A percentile compares a stretch with the other conserved stretches of the same genome.
phyloP scores from a whole-genome alignment of 176 grass and related monocot genomes.

The Luzula sylvatica region DNA sequence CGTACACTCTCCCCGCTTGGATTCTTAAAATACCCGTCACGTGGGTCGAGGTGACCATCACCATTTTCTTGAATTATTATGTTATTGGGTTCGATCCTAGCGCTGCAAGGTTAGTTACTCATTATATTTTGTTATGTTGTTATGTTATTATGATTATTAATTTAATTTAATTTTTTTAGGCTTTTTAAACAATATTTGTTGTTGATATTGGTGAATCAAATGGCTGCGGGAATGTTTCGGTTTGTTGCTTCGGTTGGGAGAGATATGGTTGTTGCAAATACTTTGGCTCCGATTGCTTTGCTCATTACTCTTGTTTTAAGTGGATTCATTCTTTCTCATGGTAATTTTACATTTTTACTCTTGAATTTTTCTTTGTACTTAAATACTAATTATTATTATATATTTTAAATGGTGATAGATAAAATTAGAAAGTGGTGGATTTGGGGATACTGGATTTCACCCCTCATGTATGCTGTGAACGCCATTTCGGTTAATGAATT shows the following conservation, averaged over 20 bases:
- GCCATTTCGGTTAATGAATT: conserved; percentile 47
- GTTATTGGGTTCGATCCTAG: conserved; percentile 59
- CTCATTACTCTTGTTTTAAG: conserved; percentile 43
- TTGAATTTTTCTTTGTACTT: background rate
- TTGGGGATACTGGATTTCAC: conserved; percentile 66
- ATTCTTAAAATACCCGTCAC: conserved; percentile 62
- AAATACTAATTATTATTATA: background rate
- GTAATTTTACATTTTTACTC: conserved; percentile 15
- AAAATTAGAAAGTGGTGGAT: conserved; percentile 63
- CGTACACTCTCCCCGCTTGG: conserved; percentile 53
- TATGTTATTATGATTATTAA: background rate
- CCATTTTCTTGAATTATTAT: conserved; percentile 55
- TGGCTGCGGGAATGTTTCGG: conserved; percentile 44
- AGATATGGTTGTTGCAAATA: conserved; percentile 52
- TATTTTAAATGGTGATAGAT: conserved; percentile 28
- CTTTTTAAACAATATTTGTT: conserved; percentile 58
- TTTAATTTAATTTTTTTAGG: conserved; percentile 11
- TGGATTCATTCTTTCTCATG: conserved; percentile 48
- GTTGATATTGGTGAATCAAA: conserved; percentile 42
- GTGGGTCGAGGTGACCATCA: conserved; percentile 43
- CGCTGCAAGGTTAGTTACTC: conserved; percentile 39
- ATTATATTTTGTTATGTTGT: background rate
- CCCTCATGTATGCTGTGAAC: conserved; percentile 47
- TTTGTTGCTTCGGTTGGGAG: conserved; percentile 44
- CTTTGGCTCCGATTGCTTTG: conserved; percentile 40